Evolutionary conservation across 139 green algal species (phyloP), one percentile per base, ranked within the genome.

Genomic region (Bryopsis sp.): DNA sequence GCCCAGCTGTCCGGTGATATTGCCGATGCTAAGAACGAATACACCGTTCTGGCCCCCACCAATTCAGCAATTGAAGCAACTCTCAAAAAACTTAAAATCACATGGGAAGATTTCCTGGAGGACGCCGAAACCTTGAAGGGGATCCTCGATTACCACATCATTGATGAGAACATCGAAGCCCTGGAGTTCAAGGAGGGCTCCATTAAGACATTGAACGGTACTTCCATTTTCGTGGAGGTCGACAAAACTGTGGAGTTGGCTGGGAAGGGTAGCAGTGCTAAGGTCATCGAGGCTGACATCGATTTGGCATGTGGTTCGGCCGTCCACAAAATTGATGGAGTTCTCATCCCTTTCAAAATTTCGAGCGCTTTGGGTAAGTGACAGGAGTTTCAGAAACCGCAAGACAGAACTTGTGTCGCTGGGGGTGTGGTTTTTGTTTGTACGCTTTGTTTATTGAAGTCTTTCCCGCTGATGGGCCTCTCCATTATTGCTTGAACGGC

Each of bases 311-410:
- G 37, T 38, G 6, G 15, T 36, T 57, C 37, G 24, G 62, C 37
- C 11, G 37, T 69, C 4, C 62, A 69, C 59, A 67, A 67, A 24
- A 67, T 67, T 24, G 62, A 69, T 54, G 6, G 37, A 33, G 24
- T 69, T 11, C 26, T 69, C 8, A 35, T 69, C 6, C 35, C 37
- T 24, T 58, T 58, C 28, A 65, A 33, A 22, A 39, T 15, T 50
- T 15, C 8, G 29, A 26, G 48, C 11, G 48, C 19, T 15, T 22
- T 31, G 8, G 8, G n/a, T n/a, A n/a, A n/a, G n/a, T n/a, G n/a
- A n/a, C n/a, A n/a, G n/a, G n/a, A n/a, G n/a, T n/a, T n/a, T n/a
- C n/a, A n/a, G n/a, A n/a, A n/a, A n/a, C n/a, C n/a, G n/a, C n/a
- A n/a, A n/a, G n/a, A n/a, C n/a, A n/a, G n/a, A n/a, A n/a, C n/a